Base-by-base conservation (phyloP, 2,329 filamentous ascomycete species). In the Diaporthe sp. region DNA sequence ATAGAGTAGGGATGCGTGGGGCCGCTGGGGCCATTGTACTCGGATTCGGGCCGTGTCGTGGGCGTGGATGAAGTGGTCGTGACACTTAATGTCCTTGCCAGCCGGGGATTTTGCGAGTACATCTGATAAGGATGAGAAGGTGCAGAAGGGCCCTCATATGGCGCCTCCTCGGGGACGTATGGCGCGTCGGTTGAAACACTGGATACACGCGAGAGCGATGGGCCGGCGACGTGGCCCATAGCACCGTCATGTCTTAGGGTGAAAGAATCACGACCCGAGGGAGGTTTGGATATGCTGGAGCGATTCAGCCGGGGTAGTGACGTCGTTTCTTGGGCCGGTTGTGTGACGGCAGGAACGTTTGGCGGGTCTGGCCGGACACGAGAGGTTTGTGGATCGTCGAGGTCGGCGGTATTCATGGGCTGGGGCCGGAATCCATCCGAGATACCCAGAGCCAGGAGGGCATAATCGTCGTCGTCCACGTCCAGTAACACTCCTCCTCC, bases 1-100 rank as follows among this genome's bases (percentile, higher is more conserved):
- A 98, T 91, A 55, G 89, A 91, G 82, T 98, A 98, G 0, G 95
- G 95, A 81, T 98, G 95, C 76, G 94, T 91, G 12, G 95, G 95
- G 3, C 91, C 91, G 68, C 88, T 90, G 17, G 90, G 87, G 25
- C 91, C 90, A 15, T 87, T 87, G 79, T 93, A 91, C 4, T 92
- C 89, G 78, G 79, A 81, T 34, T 84, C 82, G 0, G 82, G 81
- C 8, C 76, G 70, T 53, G 79, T 77, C 7, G 79, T 77, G 22
- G 84, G 80, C 2, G 79, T 77, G 9, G 82, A 81, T 85, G 88
- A 81, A 89, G 88, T 84, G 19, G 89, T 88, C 34, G 89, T 90
- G 60, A 90, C 86, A 17, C 94, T 95, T 10, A 94, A 92, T 19
- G 92, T 90, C 28, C 94, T 95, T n/a, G 91, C 90, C 51, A 93